These are phyloP conservation scores for Ophiostoma montium DNA, from an alignment of 2,329 filamentous ascomycete species.

Conservation along the genomic window DNA sequence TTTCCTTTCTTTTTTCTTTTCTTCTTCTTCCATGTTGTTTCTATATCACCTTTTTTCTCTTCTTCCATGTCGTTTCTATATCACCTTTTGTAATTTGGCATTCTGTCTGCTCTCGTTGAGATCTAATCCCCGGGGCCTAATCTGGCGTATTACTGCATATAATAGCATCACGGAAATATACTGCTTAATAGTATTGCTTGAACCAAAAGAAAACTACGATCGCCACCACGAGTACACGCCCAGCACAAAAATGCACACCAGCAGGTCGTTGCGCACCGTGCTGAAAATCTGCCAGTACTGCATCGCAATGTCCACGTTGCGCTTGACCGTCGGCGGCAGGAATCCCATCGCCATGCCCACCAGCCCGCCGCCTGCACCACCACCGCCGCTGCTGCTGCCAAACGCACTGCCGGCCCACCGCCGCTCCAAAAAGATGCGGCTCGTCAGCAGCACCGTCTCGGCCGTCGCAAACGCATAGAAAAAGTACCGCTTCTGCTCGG, in stretches of 20 bases:
- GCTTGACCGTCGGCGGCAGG: constrained; percentile 48
- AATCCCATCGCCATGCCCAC: constrained; percentile 50
- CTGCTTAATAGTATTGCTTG: no score
- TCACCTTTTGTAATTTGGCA: no score
- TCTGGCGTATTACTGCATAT: no score
- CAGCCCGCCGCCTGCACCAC: constrained; percentile 42
- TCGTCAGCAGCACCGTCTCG: constrained; percentile 58
- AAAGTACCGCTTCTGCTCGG: constrained; percentile 26
- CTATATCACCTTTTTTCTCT: background rate
- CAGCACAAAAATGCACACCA: constrained; percentile 64
- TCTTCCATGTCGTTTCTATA: no score
- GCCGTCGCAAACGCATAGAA: constrained; percentile 73
- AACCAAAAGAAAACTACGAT: no score
- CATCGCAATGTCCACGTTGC: constrained; percentile 45
- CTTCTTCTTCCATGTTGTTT: background rate
- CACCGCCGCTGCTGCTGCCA: background rate
- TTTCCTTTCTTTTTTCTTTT: constrained; percentile 3
- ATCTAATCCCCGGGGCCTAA: no score
- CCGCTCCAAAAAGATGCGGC: constrained; percentile 56
- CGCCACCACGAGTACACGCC: constrained; percentile 40
- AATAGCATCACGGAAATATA: no score
- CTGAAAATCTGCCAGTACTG: constrained; percentile 58
- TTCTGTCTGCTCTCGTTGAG: no score
- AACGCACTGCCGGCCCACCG: constrained; percentile 20
- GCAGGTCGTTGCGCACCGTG: constrained; percentile 58